Percentiles rank a stretch among this genome's conserved stretches.
phyloP scores from a whole-genome alignment of 768 basidiomycete species.

The Leccinellum rugosiceps region DNA sequence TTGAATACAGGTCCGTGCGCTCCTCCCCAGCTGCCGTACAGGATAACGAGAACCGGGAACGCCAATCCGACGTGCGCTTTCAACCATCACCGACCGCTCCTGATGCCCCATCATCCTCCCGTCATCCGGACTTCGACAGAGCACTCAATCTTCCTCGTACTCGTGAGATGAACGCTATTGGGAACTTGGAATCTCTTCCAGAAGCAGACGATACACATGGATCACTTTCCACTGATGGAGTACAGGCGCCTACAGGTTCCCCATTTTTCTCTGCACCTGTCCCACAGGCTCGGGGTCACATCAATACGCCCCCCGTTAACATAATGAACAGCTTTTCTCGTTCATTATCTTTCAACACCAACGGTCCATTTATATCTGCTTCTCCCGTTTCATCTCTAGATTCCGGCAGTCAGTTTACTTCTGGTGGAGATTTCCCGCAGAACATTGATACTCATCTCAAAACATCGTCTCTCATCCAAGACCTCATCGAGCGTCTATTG shows the following conservation, averaged over 20 bases:
- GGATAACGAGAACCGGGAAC: conserved; percentile 27
- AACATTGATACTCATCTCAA: conserved; percentile 74
- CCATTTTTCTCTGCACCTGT: conserved; percentile 40
- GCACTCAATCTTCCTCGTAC: conserved; percentile 39
- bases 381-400: conserved; percentile 80
- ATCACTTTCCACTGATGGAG: conserved; percentile 27
- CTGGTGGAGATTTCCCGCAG: conserved; percentile 43
- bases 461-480: conserved; percentile 70
- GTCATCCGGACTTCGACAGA: conserved; percentile 45
- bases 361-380: conserved; percentile 51
- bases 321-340: conserved; percentile 32
- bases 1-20: conserved; percentile 63
- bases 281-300: conserved; percentile 37
- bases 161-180: conserved; percentile 50
- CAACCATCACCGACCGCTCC: conserved; percentile 35
- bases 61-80: conserved; percentile 25
- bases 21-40: conserved; percentile 67
- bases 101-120: conserved; percentile 49
- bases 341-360: conserved; percentile 42
- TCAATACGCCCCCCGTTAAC: conserved; percentile 47
- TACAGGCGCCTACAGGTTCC: conserved; percentile 24
- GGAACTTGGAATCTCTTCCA: conserved; percentile 49
- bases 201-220: conserved; percentile 54
- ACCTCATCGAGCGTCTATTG: conserved; percentile 69
- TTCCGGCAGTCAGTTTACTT: conserved; percentile 63